A percentile compares a stretch with the other conserved stretches of the same genome.
phyloP scores from a whole-genome alignment of 345 rosid species.

The Euphorbia peplus region DNA sequence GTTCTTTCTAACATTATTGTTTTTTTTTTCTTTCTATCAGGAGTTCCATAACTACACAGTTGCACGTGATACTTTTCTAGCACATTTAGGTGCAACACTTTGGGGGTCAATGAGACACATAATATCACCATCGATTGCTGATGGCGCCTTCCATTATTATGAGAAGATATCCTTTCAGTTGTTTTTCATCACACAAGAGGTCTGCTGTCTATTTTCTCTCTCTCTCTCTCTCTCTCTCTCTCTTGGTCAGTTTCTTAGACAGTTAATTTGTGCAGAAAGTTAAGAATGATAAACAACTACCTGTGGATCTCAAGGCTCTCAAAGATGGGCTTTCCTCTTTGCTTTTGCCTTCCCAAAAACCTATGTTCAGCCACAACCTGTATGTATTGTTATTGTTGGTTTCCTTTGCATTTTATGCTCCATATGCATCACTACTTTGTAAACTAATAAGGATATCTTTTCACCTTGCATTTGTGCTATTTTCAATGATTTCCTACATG shows the following conservation, averaged over 20 bases:
- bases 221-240: not conserved
- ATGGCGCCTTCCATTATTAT: conserved; percentile 95
- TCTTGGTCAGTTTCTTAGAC: not conserved
- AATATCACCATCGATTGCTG: conserved; percentile 88
- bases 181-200: conserved; percentile 92
- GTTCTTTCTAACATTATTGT: conserved; percentile 11
- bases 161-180: conserved; percentile 93
- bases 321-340: conserved; percentile 85
- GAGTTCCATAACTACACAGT: conserved; percentile 90
- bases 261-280: conserved; percentile 58
- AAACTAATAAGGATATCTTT: not conserved
- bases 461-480: not conserved
- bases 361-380: conserved; percentile 67
- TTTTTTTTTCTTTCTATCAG: conserved; percentile 43
- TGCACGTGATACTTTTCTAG: conserved; percentile 94
- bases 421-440: not conserved
- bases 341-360: conserved; percentile 77
- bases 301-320: conserved; percentile 76
- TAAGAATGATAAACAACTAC: conserved; percentile 57
- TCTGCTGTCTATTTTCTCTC: conserved; percentile 28
- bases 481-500: not conserved
- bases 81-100: conserved; percentile 89
- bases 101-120: conserved; percentile 98
- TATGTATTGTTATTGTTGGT: conserved; percentile 37
- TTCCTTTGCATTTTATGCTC: not conserved